Evolutionary conservation across 768 basidiomycete genomes (phyloP), one percentile per base, ranked within the genome.

Genomic region (Suillus cothurnatus): DNA sequence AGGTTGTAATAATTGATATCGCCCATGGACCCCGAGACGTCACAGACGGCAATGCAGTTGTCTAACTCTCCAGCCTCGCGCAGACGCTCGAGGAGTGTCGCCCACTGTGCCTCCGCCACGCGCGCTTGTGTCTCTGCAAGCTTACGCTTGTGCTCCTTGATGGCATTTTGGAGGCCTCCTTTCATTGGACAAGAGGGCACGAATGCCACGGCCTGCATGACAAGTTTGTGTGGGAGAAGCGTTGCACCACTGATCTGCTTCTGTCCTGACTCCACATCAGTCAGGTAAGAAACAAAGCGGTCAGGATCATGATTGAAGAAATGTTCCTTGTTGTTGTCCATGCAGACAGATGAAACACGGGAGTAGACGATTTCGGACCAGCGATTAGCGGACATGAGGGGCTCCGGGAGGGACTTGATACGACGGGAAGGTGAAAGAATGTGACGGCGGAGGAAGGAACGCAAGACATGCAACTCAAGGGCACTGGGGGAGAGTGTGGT

Each of bases 11-110:
- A 1, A 1, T 3, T 0, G 4, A 82, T 31, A 15, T 15, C 28
- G 2, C 87, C 88, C 91, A 92, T 92, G 11, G 88, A 89, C 0
- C 88, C 90, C 0, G 88, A 91, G 21, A 92, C 89, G 70, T 92
- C 91, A 73, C 89, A 91, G 32, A 92, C 70, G 0, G 90, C 90
- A 31, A 93, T 71, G 12, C 83, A 81, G 66, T 87, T 90, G 1
- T 88, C 84, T 45, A 93, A 69, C n/a, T 75, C 72, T 1, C 88
- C 87, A 0, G 82, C 76, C 36, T 85, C 84, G n/a, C 80, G 80
- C 6, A 91, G 75, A 6, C 79, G 79, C 21, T 79, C 74, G 39
- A 92, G 75, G 52, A 92, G 78, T 0, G 86, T 78, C 63, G 82
- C 81, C 91, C 90, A 92, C 74, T 92, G 91, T 0, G 81, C 85